Evolutionary conservation across 116 monocot species (phyloP), one percentile per base, ranked within the genome.

Genomic region (Cymodocea nodosa): DNA sequence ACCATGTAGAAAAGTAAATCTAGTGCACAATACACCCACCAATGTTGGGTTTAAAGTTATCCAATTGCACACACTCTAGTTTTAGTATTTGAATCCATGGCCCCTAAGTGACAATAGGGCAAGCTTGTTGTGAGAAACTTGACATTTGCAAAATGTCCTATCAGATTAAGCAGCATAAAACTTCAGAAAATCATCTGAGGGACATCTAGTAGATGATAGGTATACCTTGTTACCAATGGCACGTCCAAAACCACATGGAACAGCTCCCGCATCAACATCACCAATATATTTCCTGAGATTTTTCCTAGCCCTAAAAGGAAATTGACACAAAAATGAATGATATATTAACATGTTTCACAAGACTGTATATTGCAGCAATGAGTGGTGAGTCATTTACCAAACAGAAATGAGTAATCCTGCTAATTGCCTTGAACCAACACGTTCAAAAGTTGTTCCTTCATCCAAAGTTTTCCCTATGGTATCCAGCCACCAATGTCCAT

Each of bases 401-500:
- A 90, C 78, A 68, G 81, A 74, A 74, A 95, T 78, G 52, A 95
- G 80, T 51, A 95, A 69, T 48, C 95, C 95, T 37, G 95, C 95
- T 69, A 95, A 62, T 74, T 95, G 95, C 62, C 95, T 87, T 23
- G 95, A 95, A 59, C 95, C 95, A 70, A 95, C 82, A 70, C 83
- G 87, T 52, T 87, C 83, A 74, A 95, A 95, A 64, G 87, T 83
- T 63, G 72, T 70, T 40, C 91, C 91, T 83, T 95, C 87, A 78
- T 84, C 87, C 63, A 95, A 69, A 57, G 81, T 90, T 71, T 77
- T 90, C 52, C 87, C 95, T 55, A 95, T 90, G 51, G 74, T 73
- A 60, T 83, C 85, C 67, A 95, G 77, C 95, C 95, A 95, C 95
- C 90, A 95, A 59, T 87, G 85, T 23, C 95, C 91, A 77, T 95